Evolutionary conservation across 225 moss, liverwort and hornwort genomes (phyloP), one percentile per base, ranked within the genome.

Genomic region (Physcomitrellopsis africana): DNA sequence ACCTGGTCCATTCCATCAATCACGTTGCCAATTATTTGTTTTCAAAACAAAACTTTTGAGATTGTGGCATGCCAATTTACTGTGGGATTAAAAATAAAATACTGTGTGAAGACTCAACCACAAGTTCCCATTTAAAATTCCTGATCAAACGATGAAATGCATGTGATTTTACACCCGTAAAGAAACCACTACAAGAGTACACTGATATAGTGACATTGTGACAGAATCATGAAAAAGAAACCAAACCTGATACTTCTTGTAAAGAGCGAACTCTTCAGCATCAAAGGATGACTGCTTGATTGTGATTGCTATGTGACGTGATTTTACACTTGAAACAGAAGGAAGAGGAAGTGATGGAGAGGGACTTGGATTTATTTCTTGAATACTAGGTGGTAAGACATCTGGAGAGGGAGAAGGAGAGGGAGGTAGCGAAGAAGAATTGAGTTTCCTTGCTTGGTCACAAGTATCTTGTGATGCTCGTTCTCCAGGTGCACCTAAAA

Each of bases 181-280:
- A 37, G 7, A 7, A 66, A 61, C n/a, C 5, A 41, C 19, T 67
- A 29, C 13, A 67, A 37, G 48, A 14, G 17, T 20, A 52, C 12
- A 54, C 23, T 54, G 14, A 22, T 22, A 14, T 65, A 68, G 57
- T 64, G 67, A 56, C 43, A 11, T n/a, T 47, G n/a, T 19, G 47
- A 20, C 11, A 57, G 1, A 37, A 60, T 20, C 37, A 44, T 23
- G 80, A 62, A 53, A 37, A 82, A 48, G 67, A 62, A 80, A 63
- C 42, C 76, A 63, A 46, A 91, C 87, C 87, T 99, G 99, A 76
- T 99, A 99, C 70, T 93, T 99, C 79, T 87, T 91, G 80, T 95
- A 99, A 7, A 99, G 90, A 60, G 90, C 84, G 53, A 85, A 99
- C 79, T 99, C 99, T 77, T 95, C 93, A 47, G 86, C 74, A 77